Percentiles rank a stretch among this genome's conserved stretches.
phyloP scores from a whole-genome alignment of 2,329 filamentous ascomycete genomes.

The Colletotrichum sp. region DNA sequence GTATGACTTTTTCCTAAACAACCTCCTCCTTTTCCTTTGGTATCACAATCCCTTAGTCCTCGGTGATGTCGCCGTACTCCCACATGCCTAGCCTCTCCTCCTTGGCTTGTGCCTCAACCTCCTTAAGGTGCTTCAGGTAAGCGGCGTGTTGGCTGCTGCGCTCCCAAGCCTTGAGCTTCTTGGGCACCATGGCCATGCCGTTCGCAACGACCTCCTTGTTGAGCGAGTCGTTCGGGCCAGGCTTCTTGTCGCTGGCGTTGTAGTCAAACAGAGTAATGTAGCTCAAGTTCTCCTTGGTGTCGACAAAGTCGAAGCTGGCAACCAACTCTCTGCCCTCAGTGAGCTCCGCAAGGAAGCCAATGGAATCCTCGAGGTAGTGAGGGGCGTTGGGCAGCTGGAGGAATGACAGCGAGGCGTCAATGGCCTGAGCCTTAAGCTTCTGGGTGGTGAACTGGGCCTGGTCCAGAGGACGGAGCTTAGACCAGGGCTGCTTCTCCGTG shows the following conservation, averaged over 20 bases:
- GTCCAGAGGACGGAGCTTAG: slow-evolving; percentile 78
- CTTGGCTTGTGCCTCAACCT: slow-evolving; percentile 81
- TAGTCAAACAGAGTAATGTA: slow-evolving; percentile 90
- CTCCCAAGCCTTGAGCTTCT: slow-evolving; percentile 93
- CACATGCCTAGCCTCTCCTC: slow-evolving; percentile 84
- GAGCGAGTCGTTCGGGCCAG: slow-evolving; percentile 75
- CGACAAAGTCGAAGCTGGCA: slow-evolving; percentile 87
- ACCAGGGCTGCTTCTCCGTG: slow-evolving; percentile 87
- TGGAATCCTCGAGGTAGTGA: slow-evolving; percentile 84
- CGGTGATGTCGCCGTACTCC: slow-evolving; percentile 97
- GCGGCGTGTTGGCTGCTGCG: slow-evolving; percentile 70
- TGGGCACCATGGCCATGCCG: slow-evolving; percentile 88
- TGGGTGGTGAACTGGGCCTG: slow-evolving; percentile 79
- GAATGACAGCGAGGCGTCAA: slow-evolving; percentile 86
- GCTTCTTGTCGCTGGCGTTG: slow-evolving; percentile 59
- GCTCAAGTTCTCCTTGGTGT: slow-evolving; percentile 77
- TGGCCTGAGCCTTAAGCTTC: slow-evolving; percentile 85
- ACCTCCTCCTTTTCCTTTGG: not conserved
- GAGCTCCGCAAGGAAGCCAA: slow-evolving; percentile 75
- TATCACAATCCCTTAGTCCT: slow-evolving; percentile 63
- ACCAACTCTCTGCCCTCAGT: slow-evolving; percentile 81
- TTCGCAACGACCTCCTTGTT: slow-evolving; percentile 87
- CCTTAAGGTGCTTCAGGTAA: slow-evolving; percentile 73
- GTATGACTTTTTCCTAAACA: not conserved
- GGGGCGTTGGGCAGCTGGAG: slow-evolving; percentile 82